phyloP scores from a whole-genome alignment of 352 stramenopile genomes.

The Globisporangium polare region DNA sequence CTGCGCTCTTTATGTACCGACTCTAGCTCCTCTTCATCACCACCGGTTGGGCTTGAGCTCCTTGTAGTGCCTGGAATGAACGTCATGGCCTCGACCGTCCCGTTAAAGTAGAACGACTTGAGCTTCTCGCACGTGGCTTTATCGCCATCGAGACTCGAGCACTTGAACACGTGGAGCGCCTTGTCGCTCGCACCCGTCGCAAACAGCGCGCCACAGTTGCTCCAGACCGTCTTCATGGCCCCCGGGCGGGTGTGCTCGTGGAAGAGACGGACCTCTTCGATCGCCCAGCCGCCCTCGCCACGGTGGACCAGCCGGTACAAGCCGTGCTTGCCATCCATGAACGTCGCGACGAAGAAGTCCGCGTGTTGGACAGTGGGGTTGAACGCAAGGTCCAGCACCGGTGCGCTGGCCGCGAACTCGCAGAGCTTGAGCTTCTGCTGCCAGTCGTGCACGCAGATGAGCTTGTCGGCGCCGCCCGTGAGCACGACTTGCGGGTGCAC shows the following conservation, averaged over 20 bases:
- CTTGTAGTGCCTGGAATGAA: slow-evolving; percentile 36
- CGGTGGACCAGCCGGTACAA: slow-evolving; percentile 40
- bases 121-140: slow-evolving; percentile 41
- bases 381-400: slow-evolving; percentile 60
- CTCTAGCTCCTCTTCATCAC: neutral
- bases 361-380: slow-evolving; percentile 37
- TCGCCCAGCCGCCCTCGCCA: slow-evolving; percentile 21
- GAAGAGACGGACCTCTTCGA: slow-evolving; percentile 44
- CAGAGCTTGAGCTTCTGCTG: slow-evolving; percentile 39
- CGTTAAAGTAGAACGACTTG: slow-evolving; percentile 87
- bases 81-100: slow-evolving; percentile 57
- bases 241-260: slow-evolving; percentile 73
- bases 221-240: slow-evolving; percentile 67
- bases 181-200: slow-evolving; percentile 76
- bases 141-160: slow-evolving; percentile 17
- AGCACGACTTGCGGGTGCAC: slow-evolving; percentile 38
- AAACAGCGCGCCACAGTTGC: slow-evolving; percentile 44
- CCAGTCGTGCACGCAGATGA: slow-evolving; percentile 70
- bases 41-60: neutral
- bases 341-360: slow-evolving; percentile 55
- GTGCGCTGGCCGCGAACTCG: slow-evolving; percentile 26
- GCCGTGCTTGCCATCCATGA: slow-evolving; percentile 71
- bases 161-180: slow-evolving; percentile 65
- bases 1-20: slow-evolving; percentile 1
- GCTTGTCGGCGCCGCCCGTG: slow-evolving; percentile 73